Evolutionary conservation across 1,284 basidiomycete genomes (phyloP), one percentile per base, ranked within the genome.

Genomic region (Apiotrichum siamense): DNA sequence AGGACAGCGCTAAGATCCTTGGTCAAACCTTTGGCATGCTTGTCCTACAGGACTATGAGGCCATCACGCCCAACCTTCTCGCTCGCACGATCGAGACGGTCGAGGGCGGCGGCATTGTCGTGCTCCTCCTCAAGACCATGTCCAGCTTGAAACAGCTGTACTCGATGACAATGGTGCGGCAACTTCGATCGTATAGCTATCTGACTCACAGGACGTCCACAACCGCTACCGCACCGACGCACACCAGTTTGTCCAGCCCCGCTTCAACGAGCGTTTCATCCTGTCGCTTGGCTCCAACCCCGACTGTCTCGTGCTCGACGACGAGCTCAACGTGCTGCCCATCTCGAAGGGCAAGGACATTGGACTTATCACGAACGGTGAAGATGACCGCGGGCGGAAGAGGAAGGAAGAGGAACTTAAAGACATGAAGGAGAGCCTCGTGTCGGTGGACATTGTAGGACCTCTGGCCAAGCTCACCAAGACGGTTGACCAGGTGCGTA

Each of bases 241-340:
- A 3, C 88, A 93, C 61, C 86, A 91, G 64, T 82, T 86, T 18
- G 89, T 97, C 17, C 81, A 88, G 39, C 90, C 93, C 1, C 84
- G 96, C 42, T 99, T 99, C 79, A 98, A 99, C 76, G 96, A 99
- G 71, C 86, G 96, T 11, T 99, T 98, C 76, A 90, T 97, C 64
- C 80, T 97, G 41, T 92, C 93, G 27, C 81, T 97, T 12, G 90
- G 90, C 18, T 87, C 88, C 12, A 93, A 88, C 65, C 79, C 84
- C 21, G 88, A 94, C 67, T 97, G 93, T 62, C 78, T 99, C 1
- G 83, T 98, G 23, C 80, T 98, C 40, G 96, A 99, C 66, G 96
- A 99, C 67, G 96, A 98, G 73, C 82, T 99, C 49, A 98, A 98
- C 67, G 93, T 98, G 6, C 82, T 99, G 3, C 96, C 96, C 1